Conservation (phyloP, 495 filamentous ascomycete genomes). For the Pyrenopolyporus hunteri region DNA sequence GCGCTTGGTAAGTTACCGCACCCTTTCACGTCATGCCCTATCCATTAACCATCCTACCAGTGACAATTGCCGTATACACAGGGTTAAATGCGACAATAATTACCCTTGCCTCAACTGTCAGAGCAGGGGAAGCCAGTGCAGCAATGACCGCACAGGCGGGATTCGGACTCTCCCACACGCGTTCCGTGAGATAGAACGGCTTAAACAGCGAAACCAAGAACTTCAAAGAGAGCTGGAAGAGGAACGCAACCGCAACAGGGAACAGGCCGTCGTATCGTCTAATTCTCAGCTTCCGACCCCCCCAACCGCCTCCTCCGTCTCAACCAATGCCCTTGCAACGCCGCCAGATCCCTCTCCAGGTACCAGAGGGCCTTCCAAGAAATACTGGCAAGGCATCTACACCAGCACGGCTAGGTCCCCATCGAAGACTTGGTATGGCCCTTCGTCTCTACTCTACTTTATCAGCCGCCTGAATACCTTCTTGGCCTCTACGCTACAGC, state of each 20-base stretch:
- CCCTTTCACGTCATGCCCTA: not conserved
- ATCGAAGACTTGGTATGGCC: conserved; percentile 47
- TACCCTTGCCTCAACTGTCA: conserved; percentile 55
- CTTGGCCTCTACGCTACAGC: conserved; percentile 41
- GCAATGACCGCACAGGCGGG: conserved; percentile 43
- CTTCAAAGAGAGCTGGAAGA: conserved; percentile 46
- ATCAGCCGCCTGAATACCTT: conserved; percentile 45
- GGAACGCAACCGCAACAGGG: conserved; percentile 16
- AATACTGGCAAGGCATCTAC: conserved; percentile 39
- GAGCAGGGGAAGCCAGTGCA: conserved; percentile 48
- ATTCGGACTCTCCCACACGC: conserved; percentile 47
- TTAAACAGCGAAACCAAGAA: conserved; percentile 47
- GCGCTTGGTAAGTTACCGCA: conserved; percentile 16
- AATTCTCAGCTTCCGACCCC: conserved; percentile 2
- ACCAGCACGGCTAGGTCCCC: conserved; percentile 39
- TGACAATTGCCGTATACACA: conserved; percentile 55
- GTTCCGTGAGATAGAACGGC: conserved; percentile 49
- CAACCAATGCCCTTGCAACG: not conserved
- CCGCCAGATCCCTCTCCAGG: conserved; percentile 4
- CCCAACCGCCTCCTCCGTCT: not conserved
- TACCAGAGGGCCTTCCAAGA: conserved; percentile 10
- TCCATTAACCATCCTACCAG: conserved; percentile 25
- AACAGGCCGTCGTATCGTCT: conserved; percentile 2
- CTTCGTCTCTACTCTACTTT: conserved; percentile 50
- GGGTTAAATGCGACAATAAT: conserved; percentile 55